A percentile compares a stretch with the other conserved stretches of the same genome.
These are phyloP conservation scores for Fraxinus greggii DNA, from an alignment of 305 asterid species.

Conservation along the genomic window DNA sequence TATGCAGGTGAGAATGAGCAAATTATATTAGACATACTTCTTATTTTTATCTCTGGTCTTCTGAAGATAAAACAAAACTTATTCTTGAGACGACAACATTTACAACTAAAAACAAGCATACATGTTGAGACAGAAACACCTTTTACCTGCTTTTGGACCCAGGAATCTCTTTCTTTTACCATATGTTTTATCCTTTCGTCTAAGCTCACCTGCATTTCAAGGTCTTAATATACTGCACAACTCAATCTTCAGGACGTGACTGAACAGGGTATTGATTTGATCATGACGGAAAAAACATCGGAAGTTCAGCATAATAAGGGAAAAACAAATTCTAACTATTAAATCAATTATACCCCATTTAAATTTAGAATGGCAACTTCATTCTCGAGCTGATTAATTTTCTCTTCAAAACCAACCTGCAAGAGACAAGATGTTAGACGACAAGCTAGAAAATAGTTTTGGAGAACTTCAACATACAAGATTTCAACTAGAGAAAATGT, in stretches of 20 bases:
- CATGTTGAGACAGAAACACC: constrained; percentile 10
- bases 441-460: neutral
- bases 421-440: neutral
- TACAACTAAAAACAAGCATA: constrained; percentile 14
- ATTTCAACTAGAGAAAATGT: neutral
- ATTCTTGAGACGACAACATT: neutral
- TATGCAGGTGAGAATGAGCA: neutral
- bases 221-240: constrained; percentile 1
- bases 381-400: constrained; percentile 40
- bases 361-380: constrained; percentile 46
- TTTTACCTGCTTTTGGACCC: constrained; percentile 63
- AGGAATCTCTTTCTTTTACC: constrained; percentile 52
- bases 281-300: neutral
- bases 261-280: neutral
- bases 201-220: constrained; percentile 39
- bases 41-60: neutral
- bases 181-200: constrained; percentile 45
- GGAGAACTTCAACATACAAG: constrained; percentile 1
- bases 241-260: neutral
- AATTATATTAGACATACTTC: neutral
- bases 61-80: neutral
- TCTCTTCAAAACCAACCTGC: constrained; percentile 53
- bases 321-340: constrained; percentile 15
- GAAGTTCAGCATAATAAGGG: constrained; percentile 2
- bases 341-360: constrained; percentile 44